phyloP scores from a whole-genome alignment of 2,329 filamentous ascomycete genomes.

The Cordyceps cicadae region DNA sequence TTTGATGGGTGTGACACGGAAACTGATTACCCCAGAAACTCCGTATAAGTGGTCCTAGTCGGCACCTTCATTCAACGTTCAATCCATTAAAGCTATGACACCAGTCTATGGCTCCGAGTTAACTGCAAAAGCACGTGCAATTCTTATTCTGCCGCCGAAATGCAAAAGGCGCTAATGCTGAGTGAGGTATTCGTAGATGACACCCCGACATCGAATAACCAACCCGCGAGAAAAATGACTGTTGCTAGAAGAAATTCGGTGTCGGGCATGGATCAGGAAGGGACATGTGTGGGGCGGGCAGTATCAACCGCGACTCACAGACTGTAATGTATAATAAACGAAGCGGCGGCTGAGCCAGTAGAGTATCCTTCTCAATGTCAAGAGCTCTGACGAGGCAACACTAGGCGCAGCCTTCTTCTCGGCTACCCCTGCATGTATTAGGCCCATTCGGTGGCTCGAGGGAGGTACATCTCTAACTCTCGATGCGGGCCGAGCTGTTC shows the following conservation, averaged over 20 bases:
- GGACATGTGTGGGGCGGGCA: neutral
- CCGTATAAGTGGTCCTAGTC: neutral
- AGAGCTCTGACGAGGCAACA: neutral
- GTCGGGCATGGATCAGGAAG: neutral
- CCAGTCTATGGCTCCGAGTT: neutral
- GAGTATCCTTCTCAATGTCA: neutral
- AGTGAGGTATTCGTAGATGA: no score
- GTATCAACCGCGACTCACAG: neutral
- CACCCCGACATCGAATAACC: neutral
- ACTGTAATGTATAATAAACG: neutral
- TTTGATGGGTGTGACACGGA: neutral
- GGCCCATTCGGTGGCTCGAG: slow-evolving; percentile 1
- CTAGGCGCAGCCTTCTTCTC: neutral
- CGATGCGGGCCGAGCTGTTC: slow-evolving; percentile 17
- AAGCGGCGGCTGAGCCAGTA: neutral
- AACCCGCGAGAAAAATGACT: neutral
- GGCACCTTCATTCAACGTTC: neutral
- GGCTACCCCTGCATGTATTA: slow-evolving; percentile 5
- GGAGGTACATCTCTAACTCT: slow-evolving; percentile 13
- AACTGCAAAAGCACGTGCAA: no score
- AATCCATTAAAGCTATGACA: neutral
- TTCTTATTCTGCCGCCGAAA: neutral
- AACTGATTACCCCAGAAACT: neutral
- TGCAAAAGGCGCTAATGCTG: neutral
- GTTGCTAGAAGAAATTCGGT: neutral